Evolutionary conservation across 768 basidiomycete species (phyloP), one percentile per base, ranked within the genome.

Genomic region (Phaffia australis): DNA sequence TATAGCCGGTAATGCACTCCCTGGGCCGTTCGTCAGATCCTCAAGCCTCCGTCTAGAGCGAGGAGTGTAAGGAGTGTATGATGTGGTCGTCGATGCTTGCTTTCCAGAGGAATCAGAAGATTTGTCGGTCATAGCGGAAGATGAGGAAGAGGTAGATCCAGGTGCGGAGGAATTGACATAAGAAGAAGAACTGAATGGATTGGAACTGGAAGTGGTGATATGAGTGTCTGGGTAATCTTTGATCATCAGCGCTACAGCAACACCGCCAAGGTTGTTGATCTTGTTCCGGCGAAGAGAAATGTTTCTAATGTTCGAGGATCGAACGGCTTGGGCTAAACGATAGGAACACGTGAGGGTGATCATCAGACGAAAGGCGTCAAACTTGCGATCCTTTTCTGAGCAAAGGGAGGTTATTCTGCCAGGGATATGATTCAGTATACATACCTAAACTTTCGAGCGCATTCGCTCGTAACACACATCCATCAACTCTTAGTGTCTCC

Each of bases 171-270:
- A 11, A 11, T 11, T 42, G 35, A 11, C 35, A 11, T 42, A 42
- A 11, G 35, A 42, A 42, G 35, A 42, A 42, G 35, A 11, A 42
- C 35, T 42, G 52, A n/a, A 56, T 48, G 14, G 72, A 66, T 32
- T 74, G 71, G 72, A 71, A 23, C 65, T 16, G 71, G 65, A 1
- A 78, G 35, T 42, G 35, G 35, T 76, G 70, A 85, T 70, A 48
- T 29, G 66, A 32, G 21, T 70, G 70, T 95, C 90, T 3, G 90
- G 89, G 73, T 97, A 98, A 76, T 99, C 94, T 60, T 88, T 84
- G 69, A 97, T 92, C 89, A 99, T 93, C 60, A 95, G 81, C 0
- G 94, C 92, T 16, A 98, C 80, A 0, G 91, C 88, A 6, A 98
- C 90, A 9, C 87, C 91, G 46, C 92, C 91, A 0, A 87, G 82